These are phyloP conservation scores for Jacaranda copaia DNA, from an alignment of 257 asterid genomes.

Conservation along the genomic window DNA sequence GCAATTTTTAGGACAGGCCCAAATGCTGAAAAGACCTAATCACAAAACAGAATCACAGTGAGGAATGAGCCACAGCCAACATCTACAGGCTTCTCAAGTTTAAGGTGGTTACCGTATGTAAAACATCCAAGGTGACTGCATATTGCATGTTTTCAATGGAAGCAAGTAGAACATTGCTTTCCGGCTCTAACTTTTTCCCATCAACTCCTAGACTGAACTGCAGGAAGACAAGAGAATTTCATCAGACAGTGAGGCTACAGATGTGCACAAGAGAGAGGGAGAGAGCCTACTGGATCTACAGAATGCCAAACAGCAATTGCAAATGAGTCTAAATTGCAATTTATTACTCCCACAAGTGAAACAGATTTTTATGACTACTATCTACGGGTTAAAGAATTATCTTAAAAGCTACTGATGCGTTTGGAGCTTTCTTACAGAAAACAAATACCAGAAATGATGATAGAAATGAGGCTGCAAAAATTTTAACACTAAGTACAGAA, in stretches of 20 bases:
- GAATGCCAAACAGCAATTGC: slow-evolving; percentile 15
- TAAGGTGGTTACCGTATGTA: slow-evolving; percentile 69
- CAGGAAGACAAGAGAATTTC: slow-evolving; percentile 36
- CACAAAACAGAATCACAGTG: slow-evolving; percentile 23
- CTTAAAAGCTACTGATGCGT: slow-evolving; percentile 4
- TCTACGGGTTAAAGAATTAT: slow-evolving; percentile 21
- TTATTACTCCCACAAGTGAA: slow-evolving; percentile 27
- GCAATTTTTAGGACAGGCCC: slow-evolving; percentile 91
- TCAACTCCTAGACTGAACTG: slow-evolving; percentile 86
- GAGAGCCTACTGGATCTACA: background rate
- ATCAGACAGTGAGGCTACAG: slow-evolving; percentile 21
- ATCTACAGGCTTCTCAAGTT: slow-evolving; percentile 34
- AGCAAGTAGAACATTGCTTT: slow-evolving; percentile 97
- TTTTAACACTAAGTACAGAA: slow-evolving; percentile 13
- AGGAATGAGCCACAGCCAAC: slow-evolving; percentile 22
- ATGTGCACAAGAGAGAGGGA: background rate
- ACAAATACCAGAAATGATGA: background rate
- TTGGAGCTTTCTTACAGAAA: background rate
- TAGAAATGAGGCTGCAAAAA: background rate
- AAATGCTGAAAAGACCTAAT: slow-evolving; percentile 79
- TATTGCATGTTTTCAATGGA: slow-evolving; percentile 99
- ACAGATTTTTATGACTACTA: slow-evolving; percentile 3
- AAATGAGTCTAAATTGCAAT: slow-evolving; percentile 4
- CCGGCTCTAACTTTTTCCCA: slow-evolving; percentile 89
- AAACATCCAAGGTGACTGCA: slow-evolving; percentile 89